phyloP scores from a whole-genome alignment of 169 alveolate genomes.

The Eimeria tenella region DNA sequence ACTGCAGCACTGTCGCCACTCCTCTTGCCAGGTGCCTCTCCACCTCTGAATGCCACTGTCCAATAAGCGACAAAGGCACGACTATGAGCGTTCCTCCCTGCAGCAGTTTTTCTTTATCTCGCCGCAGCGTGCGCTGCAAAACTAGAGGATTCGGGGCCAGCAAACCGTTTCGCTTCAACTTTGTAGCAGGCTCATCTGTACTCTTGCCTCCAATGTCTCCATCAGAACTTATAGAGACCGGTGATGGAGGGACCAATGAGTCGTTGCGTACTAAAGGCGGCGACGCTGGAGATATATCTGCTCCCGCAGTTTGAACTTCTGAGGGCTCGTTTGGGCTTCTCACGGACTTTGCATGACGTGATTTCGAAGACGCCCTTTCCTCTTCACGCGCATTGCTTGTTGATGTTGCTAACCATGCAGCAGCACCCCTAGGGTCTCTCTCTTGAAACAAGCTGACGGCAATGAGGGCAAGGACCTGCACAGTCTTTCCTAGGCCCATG shows the following conservation, averaged over 20 bases:
- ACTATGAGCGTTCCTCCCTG: slow-evolving; percentile 89
- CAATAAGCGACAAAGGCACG: slow-evolving; percentile 87
- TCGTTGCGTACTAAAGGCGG: not conserved
- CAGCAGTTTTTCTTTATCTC: slow-evolving; percentile 43
- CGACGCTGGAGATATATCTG: not conserved
- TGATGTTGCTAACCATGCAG: slow-evolving; percentile 10
- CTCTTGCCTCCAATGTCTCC: not conserved
- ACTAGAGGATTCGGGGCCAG: slow-evolving; percentile 42
- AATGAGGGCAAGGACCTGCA: slow-evolving; percentile 87
- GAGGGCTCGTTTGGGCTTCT: not conserved
- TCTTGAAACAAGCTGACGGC: slow-evolving; percentile 62
- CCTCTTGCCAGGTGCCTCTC: slow-evolving; percentile 84
- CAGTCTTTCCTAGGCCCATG: slow-evolving; percentile 99
- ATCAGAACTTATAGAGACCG: slow-evolving; percentile 33
- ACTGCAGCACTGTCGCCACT: slow-evolving; percentile 80
- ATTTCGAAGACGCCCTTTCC: not conserved
- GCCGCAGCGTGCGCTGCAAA: slow-evolving; percentile 33
- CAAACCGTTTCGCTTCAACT: not conserved
- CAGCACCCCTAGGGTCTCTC: slow-evolving; percentile 58
- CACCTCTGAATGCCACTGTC: slow-evolving; percentile 89
- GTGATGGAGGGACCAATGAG: not conserved
- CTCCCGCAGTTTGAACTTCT: not conserved
- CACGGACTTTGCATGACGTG: not conserved
- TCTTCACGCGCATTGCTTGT: not conserved
- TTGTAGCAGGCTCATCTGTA: not conserved